Evolutionary conservation across 495 filamentous ascomycete genomes (phyloP), one percentile per base, ranked within the genome.

Genomic region (Hyaloscypha hepaticicola): DNA sequence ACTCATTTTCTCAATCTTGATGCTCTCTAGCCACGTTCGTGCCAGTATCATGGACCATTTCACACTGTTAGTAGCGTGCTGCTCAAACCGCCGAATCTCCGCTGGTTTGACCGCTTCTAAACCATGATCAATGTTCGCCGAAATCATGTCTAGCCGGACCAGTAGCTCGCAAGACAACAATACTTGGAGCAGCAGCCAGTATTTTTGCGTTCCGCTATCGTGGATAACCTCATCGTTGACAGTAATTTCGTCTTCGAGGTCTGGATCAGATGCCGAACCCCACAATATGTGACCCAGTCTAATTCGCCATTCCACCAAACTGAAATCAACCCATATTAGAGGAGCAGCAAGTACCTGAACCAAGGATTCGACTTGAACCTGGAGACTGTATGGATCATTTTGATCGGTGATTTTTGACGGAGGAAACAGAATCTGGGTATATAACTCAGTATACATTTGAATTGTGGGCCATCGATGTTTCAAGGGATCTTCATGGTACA

Each of bases 1-100:
- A 45, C 19, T 19, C 19, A 45, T 45, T 49, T 72, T 73, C 69
- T 78, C 85, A 16, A 75, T 78, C 66, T 74, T 77, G 25, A 96
- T 86, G 72, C 90, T 92, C 66, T 93, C 88, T 16, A 94, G 79
- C 78, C 92, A 93, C 2, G 85, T 79, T 19, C 89, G 83, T 33
- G 89, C 90, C 33, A 92, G 80, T 21, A 93, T 76, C 31, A 96
- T 73, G 66, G 92, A 91, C 91, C 91, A 96, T 67, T 88, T 86
- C 16, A 92, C 84, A 65, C 90, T 90, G 19, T 78, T 77, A 29
- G 84, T 88, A 24, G 86, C 83, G 33, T 62, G 48, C 51, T 72
- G 58, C 24, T 89, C 85, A 57, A 92, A 90, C 12, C 80, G 78
- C 28, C 80, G 76, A 27, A 88, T 79, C 64, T 93, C 88, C 16